Conservation (phyloP, 225 moss, liverwort and hornwort species). For the Rhytidiadelphus loreus region DNA sequence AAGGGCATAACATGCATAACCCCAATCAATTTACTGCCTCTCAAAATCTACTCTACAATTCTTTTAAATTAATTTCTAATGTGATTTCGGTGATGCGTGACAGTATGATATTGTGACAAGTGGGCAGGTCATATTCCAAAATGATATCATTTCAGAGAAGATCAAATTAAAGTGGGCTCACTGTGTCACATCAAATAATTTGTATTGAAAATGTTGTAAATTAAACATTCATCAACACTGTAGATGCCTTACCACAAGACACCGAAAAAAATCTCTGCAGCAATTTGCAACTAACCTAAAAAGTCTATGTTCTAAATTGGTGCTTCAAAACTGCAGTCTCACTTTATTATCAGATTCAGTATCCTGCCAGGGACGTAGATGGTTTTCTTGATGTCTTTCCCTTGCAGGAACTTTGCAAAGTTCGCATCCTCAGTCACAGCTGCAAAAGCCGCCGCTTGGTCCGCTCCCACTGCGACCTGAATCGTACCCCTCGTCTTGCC, state of each 20-base stretch:
- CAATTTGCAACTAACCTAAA: conserved; percentile 4
- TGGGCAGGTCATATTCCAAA: neutral
- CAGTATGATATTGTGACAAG: neutral
- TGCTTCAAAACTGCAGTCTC: conserved; percentile 5
- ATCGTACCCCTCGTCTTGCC: conserved; percentile 83
- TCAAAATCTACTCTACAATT: no score
- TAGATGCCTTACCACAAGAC: neutral
- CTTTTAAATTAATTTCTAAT: no score
- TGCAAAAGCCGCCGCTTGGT: conserved; percentile 58
- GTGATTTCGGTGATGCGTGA: no score
- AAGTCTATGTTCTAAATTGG: conserved; percentile 17
- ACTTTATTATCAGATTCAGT: conserved; percentile 73
- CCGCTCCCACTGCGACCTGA: conserved; percentile 54
- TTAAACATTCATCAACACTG: neutral
- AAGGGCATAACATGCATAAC: no score
- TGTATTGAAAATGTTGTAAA: neutral
- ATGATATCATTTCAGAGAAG: neutral
- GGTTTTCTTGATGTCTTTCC: conserved; percentile 68
- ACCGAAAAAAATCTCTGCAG: conserved; percentile 13
- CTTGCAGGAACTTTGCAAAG: conserved; percentile 69
- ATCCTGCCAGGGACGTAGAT: conserved; percentile 93
- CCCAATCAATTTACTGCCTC: no score
- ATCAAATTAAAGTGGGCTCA: neutral
- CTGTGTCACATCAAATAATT: neutral
- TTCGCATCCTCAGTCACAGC: conserved; percentile 48